Conservation (phyloP, 768 basidiomycete genomes). For the Mycena pura region DNA sequence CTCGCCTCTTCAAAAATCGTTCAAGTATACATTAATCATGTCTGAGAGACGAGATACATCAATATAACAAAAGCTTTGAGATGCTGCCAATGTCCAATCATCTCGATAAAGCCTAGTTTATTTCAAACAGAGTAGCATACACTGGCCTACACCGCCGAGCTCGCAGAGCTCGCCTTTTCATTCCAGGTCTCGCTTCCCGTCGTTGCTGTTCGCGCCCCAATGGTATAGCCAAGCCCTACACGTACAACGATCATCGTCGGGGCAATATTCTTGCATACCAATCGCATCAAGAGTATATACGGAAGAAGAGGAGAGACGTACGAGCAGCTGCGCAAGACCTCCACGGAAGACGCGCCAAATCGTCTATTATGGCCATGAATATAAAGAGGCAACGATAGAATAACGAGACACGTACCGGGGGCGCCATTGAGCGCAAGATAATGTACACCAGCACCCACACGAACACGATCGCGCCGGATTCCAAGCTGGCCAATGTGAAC, state of each 20-base stretch:
- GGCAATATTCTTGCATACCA: slow-evolving; percentile 19
- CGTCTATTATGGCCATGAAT: background rate
- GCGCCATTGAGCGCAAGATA: slow-evolving; percentile 16
- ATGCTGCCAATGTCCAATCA: no score
- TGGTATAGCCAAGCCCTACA: slow-evolving; percentile 14
- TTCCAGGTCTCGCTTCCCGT: background rate
- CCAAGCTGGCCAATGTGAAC: background rate
- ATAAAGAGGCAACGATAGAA: background rate
- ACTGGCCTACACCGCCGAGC: no score
- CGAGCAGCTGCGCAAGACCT: slow-evolving; percentile 17
- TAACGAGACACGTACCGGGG: slow-evolving; percentile 3
- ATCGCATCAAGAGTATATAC: background rate
- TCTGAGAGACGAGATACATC: no score
- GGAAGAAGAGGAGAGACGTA: background rate
- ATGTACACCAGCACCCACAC: slow-evolving; percentile 18
- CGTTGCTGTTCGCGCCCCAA: background rate
- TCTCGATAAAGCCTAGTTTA: no score
- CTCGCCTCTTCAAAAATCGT: no score
- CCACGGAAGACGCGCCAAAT: slow-evolving; percentile 25
- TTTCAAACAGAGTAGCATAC: no score
- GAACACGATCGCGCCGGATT: slow-evolving; percentile 18
- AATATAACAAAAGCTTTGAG: no score
- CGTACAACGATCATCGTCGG: slow-evolving; percentile 24
- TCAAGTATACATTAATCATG: no score
- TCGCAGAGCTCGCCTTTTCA: background rate